Evolutionary conservation across 2,329 filamentous ascomycete genomes (phyloP).

Genomic region (Cryphonectria parasitica): DNA sequence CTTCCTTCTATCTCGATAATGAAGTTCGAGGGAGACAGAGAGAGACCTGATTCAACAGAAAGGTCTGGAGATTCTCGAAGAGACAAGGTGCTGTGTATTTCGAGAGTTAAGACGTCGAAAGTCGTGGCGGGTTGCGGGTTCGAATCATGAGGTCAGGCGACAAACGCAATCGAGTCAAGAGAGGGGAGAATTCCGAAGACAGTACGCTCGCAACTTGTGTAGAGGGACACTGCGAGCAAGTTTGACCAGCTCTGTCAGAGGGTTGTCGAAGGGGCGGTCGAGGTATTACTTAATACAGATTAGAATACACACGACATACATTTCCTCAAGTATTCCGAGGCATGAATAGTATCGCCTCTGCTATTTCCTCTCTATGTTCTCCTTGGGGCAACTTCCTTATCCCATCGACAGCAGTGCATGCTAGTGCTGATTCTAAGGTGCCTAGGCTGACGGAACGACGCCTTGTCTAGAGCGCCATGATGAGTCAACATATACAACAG

Average conservation of each 20-base stretch:
- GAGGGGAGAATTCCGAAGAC: neutral
- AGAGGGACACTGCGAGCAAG: slow-evolving; percentile 9
- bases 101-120: neutral
- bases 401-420: neutral
- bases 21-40: neutral
- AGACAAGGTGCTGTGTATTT: neutral
- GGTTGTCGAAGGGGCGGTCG: neutral
- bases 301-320: slow-evolving; percentile 29
- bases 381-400: neutral
- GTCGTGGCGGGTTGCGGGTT: too few relatives aligned
- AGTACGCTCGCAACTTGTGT: neutral
- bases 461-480: neutral
- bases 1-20: slow-evolving; percentile 5
- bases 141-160: neutral
- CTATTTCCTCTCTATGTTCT: neutral
- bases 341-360: neutral
- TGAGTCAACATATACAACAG: neutral
- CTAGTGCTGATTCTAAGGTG: neutral
- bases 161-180: neutral
- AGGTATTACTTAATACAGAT: slow-evolving; percentile 20
- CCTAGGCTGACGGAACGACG: neutral
- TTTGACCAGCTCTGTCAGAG: neutral
- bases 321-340: neutral
- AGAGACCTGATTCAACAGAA: slow-evolving; percentile 9
- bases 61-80: neutral